Evolutionary conservation across 495 filamentous ascomycete genomes (phyloP), one percentile per base, ranked within the genome.

Genomic region (Hypoxylon subgilvum): DNA sequence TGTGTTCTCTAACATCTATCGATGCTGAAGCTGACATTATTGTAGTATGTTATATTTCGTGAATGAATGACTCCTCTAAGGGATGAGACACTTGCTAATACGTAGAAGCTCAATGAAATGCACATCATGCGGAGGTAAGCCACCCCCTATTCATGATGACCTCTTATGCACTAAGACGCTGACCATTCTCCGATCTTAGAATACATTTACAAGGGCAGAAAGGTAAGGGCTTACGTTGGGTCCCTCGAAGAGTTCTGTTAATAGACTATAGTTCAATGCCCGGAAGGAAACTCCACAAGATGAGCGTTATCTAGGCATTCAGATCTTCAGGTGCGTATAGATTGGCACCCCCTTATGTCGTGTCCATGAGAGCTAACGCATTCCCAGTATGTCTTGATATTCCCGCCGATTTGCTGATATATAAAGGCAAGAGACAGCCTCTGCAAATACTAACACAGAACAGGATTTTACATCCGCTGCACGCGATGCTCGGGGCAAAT

Each of bases 201-300:
- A 77, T 97, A 90, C 80, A 97, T 98, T 70, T 96, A 97, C 79
- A 90, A 90, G 61, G 93, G 93, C 1, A 86, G 92, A 41, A 97
- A 97, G 67, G 61, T 64, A 64, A 28, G 40, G 38, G 14, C 4
- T 34, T 19, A 6, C 6, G 1, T 8, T 14, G 16, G 2, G 3
- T 12, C 10, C 16, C 22, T 17, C 14, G 13, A 36, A 19, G n/a
- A 27, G 10, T 1, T 19, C 8, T 38, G 14, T 49, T 64, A 17
- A 64, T 30, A 32, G 23, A 6, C 0, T 5, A 23, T 14, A 64
- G 61, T 64, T 64, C 44, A 98, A 97, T 73, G 92, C 94, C 2
- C 86, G 91, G 43, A 99, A 99, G 62, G 91, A 97, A 67, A 96
- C 88, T 6, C 90, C 89, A 7, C 42, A 41, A 4, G 91, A 94